Conservation (phyloP, 495 filamentous ascomycete species). For the Xylaria sp. region DNA sequence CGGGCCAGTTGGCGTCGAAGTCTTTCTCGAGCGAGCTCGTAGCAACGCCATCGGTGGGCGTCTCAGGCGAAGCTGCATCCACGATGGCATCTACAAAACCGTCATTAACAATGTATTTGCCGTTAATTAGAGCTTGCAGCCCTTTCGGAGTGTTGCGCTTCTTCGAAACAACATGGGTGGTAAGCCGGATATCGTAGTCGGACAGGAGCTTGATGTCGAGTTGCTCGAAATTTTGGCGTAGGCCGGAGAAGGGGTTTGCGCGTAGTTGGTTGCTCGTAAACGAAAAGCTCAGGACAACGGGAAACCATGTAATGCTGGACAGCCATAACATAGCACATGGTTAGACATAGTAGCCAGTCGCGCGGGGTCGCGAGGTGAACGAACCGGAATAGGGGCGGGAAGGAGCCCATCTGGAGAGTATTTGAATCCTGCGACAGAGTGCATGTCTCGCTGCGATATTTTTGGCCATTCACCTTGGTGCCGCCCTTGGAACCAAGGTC, state of each 20-base stretch:
- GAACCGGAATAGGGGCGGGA: conserved; percentile 60
- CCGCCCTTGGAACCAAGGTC: conserved; percentile 81
- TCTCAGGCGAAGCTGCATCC: conserved; percentile 68
- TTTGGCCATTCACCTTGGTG: conserved; percentile 75
- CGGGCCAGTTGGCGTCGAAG: conserved; percentile 83
- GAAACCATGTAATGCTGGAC: conserved; percentile 78
- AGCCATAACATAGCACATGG: neutral
- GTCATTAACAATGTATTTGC: conserved; percentile 78
- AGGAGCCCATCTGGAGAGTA: conserved; percentile 70
- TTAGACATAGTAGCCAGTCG: conserved; percentile 19
- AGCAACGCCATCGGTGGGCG: conserved; percentile 57
- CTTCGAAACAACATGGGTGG: conserved; percentile 86
- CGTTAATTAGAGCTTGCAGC: conserved; percentile 87
- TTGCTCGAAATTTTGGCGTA: conserved; percentile 71
- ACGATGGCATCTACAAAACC: conserved; percentile 72
- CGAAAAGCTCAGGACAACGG: conserved; percentile 81
- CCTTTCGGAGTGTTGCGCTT: conserved; percentile 90
- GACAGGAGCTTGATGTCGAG: conserved; percentile 85
- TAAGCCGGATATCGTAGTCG: conserved; percentile 71
- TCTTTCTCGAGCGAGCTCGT: conserved; percentile 78
- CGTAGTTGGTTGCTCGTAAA: conserved; percentile 78
- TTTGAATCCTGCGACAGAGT: conserved; percentile 64
- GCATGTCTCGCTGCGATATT: conserved; percentile 63
- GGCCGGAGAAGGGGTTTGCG: conserved; percentile 68
- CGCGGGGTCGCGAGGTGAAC: conserved; percentile 15